Evolutionary conservation across 176 grass and related monocot genomes (phyloP), one percentile per base, ranked within the genome.

Genomic region (Saccharum officinarum): DNA sequence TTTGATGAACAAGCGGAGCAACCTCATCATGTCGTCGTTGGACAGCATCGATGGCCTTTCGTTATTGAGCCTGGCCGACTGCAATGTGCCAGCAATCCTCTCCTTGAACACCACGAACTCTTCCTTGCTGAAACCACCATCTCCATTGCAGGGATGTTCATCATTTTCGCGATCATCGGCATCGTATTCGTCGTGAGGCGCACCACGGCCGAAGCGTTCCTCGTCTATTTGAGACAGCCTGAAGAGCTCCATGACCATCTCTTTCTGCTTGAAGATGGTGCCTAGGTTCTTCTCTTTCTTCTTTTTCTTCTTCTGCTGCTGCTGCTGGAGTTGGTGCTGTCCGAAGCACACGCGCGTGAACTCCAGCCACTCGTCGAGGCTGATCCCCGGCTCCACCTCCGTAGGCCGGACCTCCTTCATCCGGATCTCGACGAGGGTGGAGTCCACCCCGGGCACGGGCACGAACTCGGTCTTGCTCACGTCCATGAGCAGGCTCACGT

Each of bases 231-330:
- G 70, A 46, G 92, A 90, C 49, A 68, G 77, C 63, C 66, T 71
- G 30, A 87, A 69, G 13, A 97, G 79, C 75, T 94, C 88, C 11
- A 84, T 46, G 63, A 83, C 69, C 73, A 87, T 94, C 90, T 81
- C 92, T 84, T 94, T 78, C 80, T 94, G 87, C 72, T 92, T 97
- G 50, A 92, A 94, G 75, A 90, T 97, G 38, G 92, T 84, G 42
- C 94, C 90, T 8, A 92, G 87, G 18, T 67, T 94, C 80, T 90
- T 92, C 33, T 94, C 92, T 73, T 92, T 33, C 8, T 42, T 46
- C 5, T 42, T 74, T 30, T 75, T 33, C 73, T 12, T 6, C 73
- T 17, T 9, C 42, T 16, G 0, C 69, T 31, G 3, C 72, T 52
- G 8, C 26, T 18, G 44, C 45, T 75, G 73, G 1, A 34, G 72